Base-by-base conservation (phyloP, 192 early-diverging fungal species). In the Podila minutissima region DNA sequence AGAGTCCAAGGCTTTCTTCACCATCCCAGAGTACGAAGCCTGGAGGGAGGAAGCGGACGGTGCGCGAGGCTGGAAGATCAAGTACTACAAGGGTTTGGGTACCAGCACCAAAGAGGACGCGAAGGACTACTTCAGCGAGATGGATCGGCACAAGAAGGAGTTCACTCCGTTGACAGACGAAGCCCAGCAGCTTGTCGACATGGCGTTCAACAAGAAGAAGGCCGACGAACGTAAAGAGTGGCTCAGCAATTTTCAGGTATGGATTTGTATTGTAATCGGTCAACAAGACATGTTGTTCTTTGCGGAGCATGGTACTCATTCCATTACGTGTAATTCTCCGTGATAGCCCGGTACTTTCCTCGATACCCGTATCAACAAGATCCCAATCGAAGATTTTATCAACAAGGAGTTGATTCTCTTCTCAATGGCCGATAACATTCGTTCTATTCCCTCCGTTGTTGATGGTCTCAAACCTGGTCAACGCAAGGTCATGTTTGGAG, bases 81-180 rank as follows among this genome's bases (percentile, higher is more conserved):
- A 98, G 84, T 99, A 99, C 89, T 99, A 94, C 83, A 98, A 99
- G 91, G 97, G 97, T 90, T 84, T 99, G 83, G 97, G 97, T 83
- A 97, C 97, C 10, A 94, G 91, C 61, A 91, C 89, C 22, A 88
- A 89, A 46, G 77, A 87, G 13, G 97, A 99, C 67, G 95, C 95
- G 8, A 94, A 93, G 84, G 87, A 94, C 77, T 99, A 99, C 78
- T 99, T 99, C 86, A 84, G 87, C n/a, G 85, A 92, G 50, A 87
- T 99, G 75, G 87, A 72, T 3, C 72, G 79, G 33, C 98, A 99
- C 82, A 86, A 89, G 69, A 98, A 98, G 76, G 86, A 75, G 15
- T 98, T 99, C 72, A 64, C 82, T 38, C 51, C 88, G 0, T 72
- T 86, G 17, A 70, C 82, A 46, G 58, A 81, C 13, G 89, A 92